Conservation (phyloP, 768 basidiomycete species). For the Amanita polypyramis region DNA sequence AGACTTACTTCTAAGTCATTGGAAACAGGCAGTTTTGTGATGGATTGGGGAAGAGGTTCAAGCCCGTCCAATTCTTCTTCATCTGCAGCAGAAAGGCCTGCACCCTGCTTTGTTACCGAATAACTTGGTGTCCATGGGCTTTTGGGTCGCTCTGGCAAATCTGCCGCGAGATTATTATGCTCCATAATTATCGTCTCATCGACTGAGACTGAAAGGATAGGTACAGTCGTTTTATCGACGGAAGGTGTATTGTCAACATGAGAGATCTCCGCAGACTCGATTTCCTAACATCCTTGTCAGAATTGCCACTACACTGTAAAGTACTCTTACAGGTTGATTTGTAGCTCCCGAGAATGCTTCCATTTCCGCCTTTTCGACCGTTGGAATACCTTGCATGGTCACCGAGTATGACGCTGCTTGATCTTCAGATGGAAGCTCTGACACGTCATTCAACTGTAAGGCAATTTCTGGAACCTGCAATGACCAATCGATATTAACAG, state of each 20-base stretch:
- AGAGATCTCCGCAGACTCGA: not conserved
- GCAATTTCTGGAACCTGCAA: not conserved
- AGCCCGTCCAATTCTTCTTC: constrained; percentile 10
- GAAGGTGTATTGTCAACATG: not conserved
- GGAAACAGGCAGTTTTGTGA: not conserved
- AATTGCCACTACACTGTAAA: not conserved
- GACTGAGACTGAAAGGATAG: not conserved
- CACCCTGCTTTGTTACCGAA: constrained; percentile 13
- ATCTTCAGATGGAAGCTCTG: not conserved
- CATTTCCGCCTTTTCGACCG: not conserved
- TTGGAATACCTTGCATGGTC: constrained; percentile 15
- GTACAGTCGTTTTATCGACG: not conserved
- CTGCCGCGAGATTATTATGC: not conserved
- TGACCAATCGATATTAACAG: too few relatives aligned
- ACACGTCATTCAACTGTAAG: too few relatives aligned
- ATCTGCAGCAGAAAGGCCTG: constrained; percentile 2
- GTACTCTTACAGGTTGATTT: not conserved
- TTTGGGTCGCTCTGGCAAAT: constrained; percentile 6
- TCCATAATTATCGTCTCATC: not conserved
- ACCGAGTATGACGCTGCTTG: constrained; percentile 10
- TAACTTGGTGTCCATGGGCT: constrained; percentile 15
- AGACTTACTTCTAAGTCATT: constrained; percentile 1
- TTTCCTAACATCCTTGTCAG: not conserved
- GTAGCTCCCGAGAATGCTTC: not conserved
- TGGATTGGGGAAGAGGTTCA: constrained; percentile 10